Percentiles rank a stretch among this genome's conserved stretches.
Conservation (phyloP, 352 stramenopile genomes). For the Pythium guiyangense region DNA sequence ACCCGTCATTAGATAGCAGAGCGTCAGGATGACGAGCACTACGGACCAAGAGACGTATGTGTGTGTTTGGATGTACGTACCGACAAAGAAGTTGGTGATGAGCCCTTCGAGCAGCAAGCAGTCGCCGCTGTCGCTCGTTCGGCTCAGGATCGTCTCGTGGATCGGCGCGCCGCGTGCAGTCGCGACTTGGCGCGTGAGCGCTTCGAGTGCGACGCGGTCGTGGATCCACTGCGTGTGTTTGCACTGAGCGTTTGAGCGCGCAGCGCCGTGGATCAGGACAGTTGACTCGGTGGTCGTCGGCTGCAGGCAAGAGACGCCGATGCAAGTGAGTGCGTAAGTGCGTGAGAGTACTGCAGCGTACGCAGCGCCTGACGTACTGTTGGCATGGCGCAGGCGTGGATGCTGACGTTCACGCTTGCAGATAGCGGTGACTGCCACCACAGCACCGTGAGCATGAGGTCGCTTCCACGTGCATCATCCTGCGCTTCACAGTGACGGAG, state of each 20-base stretch:
- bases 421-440: conserved; percentile 27
- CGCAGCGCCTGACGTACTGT: conserved; percentile 10
- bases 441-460: conserved; percentile 65
- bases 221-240: conserved; percentile 77
- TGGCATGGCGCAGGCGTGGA: conserved; percentile 58
- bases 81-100: conserved; percentile 78
- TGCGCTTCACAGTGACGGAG: conserved; percentile 6
- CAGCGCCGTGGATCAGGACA: conserved; percentile 47
- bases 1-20: no score
- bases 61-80: conserved; percentile 36
- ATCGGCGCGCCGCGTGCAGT: conserved; percentile 18
- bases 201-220: conserved; percentile 46
- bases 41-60: no score
- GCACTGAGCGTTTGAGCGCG: conserved; percentile 34
- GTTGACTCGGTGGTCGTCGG: conserved; percentile 30
- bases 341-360: background rate
- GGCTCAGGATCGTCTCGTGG: conserved; percentile 58
- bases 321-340: no score
- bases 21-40: no score
- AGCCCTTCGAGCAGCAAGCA: conserved; percentile 61
- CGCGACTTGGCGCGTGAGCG: conserved; percentile 19
- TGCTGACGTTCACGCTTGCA: conserved; percentile 25
- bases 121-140: conserved; percentile 14
- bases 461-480: conserved; percentile 4
- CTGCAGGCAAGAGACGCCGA: conserved; percentile 1